Percentiles rank a stretch among this genome's conserved stretches.
Conservation (phyloP, 208 protist species). For the Trypanosoma rangeli region DNA sequence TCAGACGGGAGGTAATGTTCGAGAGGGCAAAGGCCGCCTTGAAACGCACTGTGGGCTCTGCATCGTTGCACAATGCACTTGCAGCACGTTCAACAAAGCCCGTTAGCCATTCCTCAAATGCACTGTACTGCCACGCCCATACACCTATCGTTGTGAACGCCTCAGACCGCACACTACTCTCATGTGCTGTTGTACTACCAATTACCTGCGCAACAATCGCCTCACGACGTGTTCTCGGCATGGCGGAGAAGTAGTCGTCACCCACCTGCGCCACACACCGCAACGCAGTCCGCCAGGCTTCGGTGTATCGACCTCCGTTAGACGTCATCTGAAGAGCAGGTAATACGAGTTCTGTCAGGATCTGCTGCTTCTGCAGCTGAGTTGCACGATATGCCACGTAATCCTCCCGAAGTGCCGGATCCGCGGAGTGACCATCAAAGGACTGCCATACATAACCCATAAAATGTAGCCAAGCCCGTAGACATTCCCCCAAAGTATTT, state of each 20-base stretch:
- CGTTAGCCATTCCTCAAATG: conserved; percentile 38
- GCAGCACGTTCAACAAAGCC: conserved; percentile 52
- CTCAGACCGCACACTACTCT: conserved; percentile 53
- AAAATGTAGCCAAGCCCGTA: conserved; percentile 79
- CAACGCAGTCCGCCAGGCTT: conserved; percentile 49
- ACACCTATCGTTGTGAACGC: conserved; percentile 72
- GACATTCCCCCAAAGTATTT: conserved; percentile 58
- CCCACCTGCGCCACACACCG: conserved; percentile 82
- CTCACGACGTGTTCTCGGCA: conserved; percentile 19
- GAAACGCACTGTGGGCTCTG: conserved; percentile 44
- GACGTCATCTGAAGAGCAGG: conserved; percentile 37
- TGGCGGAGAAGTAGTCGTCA: conserved; percentile 43
- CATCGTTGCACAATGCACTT: conserved; percentile 39
- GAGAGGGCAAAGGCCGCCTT: conserved; percentile 83
- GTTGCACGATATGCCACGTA: conserved; percentile 43
- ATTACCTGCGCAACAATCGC: conserved; percentile 43
- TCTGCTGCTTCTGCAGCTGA: conserved; percentile 39
- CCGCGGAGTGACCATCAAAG: conserved; percentile 75
- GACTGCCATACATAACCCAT: conserved; percentile 83
- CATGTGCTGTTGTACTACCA: conserved; percentile 30
- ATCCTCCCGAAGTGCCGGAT: conserved; percentile 48
- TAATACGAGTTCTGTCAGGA: conserved; percentile 44
- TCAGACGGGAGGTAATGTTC: conserved; percentile 53
- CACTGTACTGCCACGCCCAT: conserved; percentile 80
- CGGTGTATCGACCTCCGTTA: conserved; percentile 7